Evolutionary conservation across 192 early-diverging fungal genomes (phyloP).

Genomic region (Ambispora gerdemannii): DNA sequence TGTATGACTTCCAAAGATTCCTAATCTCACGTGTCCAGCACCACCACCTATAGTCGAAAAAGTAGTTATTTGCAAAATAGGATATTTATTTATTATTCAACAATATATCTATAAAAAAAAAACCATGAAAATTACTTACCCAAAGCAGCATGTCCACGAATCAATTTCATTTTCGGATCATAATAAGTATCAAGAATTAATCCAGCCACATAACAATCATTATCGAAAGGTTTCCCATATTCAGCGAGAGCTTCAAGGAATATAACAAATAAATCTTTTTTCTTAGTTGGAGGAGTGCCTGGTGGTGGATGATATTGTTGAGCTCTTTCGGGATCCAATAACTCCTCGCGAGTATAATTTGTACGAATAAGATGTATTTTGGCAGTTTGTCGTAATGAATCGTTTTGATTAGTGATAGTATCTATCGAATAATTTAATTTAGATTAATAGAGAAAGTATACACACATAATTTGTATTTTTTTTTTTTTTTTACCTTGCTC

Average conservation of each 20-base stretch:
- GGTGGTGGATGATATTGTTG: slow-evolving; percentile 53
- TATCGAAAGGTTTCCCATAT: slow-evolving; percentile 46
- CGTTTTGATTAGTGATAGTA: slow-evolving; percentile 50
- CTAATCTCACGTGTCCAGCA: slow-evolving; percentile 45
- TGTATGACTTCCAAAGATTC: slow-evolving; percentile 68
- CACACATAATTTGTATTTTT: no score
- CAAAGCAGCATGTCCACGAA: slow-evolving; percentile 62
- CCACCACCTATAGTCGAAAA: slow-evolving; percentile 48
- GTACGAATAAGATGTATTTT: slow-evolving; percentile 53
- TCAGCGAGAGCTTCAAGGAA: slow-evolving; percentile 49
- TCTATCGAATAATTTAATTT: slow-evolving; percentile 31
- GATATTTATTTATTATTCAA: no score
- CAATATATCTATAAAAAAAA: no score
- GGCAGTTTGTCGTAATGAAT: slow-evolving; percentile 47
- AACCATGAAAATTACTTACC: neutral
- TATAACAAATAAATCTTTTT: slow-evolving; percentile 48
- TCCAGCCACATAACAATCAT: slow-evolving; percentile 48
- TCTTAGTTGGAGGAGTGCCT: slow-evolving; percentile 34
- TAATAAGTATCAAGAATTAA: slow-evolving; percentile 60
- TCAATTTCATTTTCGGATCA: slow-evolving; percentile 47
- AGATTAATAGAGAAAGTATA: no score
- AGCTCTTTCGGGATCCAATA: slow-evolving; percentile 54
- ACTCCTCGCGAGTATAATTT: slow-evolving; percentile 48
- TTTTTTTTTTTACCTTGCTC: slow-evolving; percentile 21
- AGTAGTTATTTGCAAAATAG: no score